phyloP scores from a whole-genome alignment of 176 grass and related monocot species.

The Eragrostis nindensis region DNA sequence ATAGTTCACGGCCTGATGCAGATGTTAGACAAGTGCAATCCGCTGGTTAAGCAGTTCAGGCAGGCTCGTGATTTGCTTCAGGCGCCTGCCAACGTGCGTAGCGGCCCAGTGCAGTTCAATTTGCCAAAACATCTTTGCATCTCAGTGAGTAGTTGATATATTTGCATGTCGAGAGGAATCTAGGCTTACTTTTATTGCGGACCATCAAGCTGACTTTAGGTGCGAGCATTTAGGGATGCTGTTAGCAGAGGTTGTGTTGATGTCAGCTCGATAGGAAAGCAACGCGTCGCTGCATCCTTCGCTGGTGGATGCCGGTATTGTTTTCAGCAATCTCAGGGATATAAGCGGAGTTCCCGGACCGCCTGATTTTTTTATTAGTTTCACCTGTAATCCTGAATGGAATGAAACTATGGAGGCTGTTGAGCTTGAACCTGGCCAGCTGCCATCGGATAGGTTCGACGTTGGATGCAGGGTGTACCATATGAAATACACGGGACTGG shows the following conservation, averaged over 20 bases:
- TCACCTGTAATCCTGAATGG: slow-evolving; percentile 9
- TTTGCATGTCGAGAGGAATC: neutral
- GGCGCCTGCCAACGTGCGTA: no score
- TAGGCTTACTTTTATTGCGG: neutral
- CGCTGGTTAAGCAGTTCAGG: no score
- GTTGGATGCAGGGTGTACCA: no score
- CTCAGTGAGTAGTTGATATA: neutral
- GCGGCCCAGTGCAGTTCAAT: no score
- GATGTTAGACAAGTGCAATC: no score
- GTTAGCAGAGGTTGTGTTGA: neutral
- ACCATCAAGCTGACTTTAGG: neutral
- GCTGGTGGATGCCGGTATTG: neutral
- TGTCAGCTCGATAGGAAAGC: neutral
- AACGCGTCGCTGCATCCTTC: neutral
- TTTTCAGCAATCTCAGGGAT: neutral
- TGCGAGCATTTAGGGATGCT: neutral
- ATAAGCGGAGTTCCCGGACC: neutral
- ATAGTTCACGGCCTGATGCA: no score
- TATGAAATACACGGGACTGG: no score
- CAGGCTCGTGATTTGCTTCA: no score
- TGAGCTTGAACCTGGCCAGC: no score
- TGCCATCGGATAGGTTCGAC: no score
- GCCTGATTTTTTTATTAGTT: neutral
- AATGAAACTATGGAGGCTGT: no score
- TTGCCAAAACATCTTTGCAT: no score